Evolutionary conservation across 2,329 filamentous ascomycete genomes (phyloP).

Genomic region (Fusarium buxicola): DNA sequence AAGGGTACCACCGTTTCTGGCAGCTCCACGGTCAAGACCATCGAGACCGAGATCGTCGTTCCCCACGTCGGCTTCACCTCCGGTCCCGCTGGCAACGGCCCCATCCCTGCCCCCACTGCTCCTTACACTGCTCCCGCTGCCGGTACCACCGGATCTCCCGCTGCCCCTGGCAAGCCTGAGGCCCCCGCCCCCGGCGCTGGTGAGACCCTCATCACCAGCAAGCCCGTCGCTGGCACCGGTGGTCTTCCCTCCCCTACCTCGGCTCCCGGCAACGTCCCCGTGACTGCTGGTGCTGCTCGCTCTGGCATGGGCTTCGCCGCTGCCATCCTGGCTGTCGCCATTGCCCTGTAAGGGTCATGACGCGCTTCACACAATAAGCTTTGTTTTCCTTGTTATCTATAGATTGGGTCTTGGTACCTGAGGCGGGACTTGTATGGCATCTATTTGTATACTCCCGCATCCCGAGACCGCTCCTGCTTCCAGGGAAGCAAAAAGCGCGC

Average conservation of each 20-base stretch:
- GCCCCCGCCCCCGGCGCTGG: slow-evolving; percentile 25
- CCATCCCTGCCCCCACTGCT: slow-evolving; percentile 50
- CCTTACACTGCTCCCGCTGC: slow-evolving; percentile 55
- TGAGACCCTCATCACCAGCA: slow-evolving; percentile 44
- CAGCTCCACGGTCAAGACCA: slow-evolving; percentile 60
- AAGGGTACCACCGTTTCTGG: slow-evolving; percentile 60
- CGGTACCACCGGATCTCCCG: slow-evolving; percentile 33
- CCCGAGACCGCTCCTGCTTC: slow-evolving; percentile 33
- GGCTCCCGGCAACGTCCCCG: slow-evolving; percentile 50
- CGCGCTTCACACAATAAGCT: slow-evolving; percentile 35
- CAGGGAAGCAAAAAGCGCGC: slow-evolving; percentile 31
- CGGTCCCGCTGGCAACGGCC: slow-evolving; percentile 37
- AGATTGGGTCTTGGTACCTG: slow-evolving; percentile 45
- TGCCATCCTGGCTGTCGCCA: slow-evolving; percentile 57
- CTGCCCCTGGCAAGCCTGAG: slow-evolving; percentile 35
- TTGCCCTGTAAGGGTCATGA: slow-evolving; percentile 58
- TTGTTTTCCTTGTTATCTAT: slow-evolving; percentile 44
- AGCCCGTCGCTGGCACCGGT: slow-evolving; percentile 48
- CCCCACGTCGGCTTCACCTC: slow-evolving; percentile 65
- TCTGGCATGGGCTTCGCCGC: slow-evolving; percentile 61
- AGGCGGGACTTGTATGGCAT: slow-evolving; percentile 43
- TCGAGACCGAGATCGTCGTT: slow-evolving; percentile 64
- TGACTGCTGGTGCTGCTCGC: slow-evolving; percentile 55
- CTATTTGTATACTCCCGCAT: slow-evolving; percentile 39
- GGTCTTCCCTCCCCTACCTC: slow-evolving; percentile 51